A percentile compares a stretch with the other conserved stretches of the same genome.
These are phyloP conservation scores for Eremothecium cymbalariae DNA, from an alignment of 1,139 yeast genomes.

Conservation along the genomic window DNA sequence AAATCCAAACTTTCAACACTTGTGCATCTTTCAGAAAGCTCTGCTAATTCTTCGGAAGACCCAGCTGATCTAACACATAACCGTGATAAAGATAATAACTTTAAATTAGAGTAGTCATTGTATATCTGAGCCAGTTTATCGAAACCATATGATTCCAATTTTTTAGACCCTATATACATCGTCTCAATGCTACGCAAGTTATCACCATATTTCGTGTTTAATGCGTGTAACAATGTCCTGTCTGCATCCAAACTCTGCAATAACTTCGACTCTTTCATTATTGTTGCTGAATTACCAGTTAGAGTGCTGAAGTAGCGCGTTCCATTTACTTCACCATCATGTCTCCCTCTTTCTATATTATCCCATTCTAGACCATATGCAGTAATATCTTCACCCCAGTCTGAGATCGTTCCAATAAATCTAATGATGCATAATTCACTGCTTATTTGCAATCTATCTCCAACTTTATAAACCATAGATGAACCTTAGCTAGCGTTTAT, in stretches of 20 bases:
- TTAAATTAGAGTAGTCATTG: conserved; percentile 39
- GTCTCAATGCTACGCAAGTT: conserved; percentile 25
- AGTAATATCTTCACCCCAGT: conserved; percentile 49
- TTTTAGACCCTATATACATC: conserved; percentile 46
- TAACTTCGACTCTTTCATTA: conserved; percentile 43
- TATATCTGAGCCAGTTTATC: conserved; percentile 45
- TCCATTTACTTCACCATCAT: conserved; percentile 45
- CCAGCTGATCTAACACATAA: conserved; percentile 29
- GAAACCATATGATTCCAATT: conserved; percentile 57
- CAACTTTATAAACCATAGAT: conserved; percentile 21
- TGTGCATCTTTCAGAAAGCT: conserved; percentile 6
- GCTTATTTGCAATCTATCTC: conserved; percentile 42
- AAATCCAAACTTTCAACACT: conserved; percentile 45
- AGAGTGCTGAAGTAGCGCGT: conserved; percentile 37
- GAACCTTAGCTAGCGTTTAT: too few species aligned
- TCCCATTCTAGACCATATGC: conserved; percentile 92
- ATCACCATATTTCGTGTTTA: conserved; percentile 41
- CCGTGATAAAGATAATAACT: conserved; percentile 44
- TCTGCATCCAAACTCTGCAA: conserved; percentile 16
- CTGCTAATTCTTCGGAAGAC: conserved; percentile 8
- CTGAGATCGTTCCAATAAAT: conserved; percentile 50
- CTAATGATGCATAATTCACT: conserved; percentile 55
- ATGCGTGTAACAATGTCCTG: conserved; percentile 40
- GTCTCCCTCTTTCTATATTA: conserved; percentile 44
- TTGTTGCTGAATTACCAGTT: conserved; percentile 48